Conservation (phyloP, 2,329 filamentous ascomycete species). For the Cladophialophora yegresii region DNA sequence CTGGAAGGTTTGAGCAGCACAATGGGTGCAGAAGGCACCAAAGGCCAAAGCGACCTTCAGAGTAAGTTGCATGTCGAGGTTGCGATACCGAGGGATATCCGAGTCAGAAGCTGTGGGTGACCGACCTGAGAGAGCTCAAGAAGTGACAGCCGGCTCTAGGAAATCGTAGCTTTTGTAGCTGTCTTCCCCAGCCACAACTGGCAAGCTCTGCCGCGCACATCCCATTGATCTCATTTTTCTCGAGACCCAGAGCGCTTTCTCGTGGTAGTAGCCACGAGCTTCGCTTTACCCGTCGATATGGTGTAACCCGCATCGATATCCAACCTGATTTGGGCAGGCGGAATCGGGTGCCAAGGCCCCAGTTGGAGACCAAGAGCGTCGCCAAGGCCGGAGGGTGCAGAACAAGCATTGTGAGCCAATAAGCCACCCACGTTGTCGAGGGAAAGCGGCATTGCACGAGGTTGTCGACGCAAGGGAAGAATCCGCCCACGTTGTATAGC, state of each 20-base stretch:
- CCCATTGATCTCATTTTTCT: background rate
- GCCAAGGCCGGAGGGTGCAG: constrained; percentile 11
- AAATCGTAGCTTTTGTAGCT: constrained; percentile 24
- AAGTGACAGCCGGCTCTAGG: constrained; percentile 1
- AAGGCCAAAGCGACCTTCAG: constrained; percentile 25
- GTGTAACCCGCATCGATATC: constrained; percentile 3
- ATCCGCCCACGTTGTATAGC: background rate
- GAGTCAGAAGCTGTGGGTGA: constrained; percentile 1
- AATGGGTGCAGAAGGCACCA: constrained; percentile 27
- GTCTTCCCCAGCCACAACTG: background rate
- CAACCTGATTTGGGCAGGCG: constrained; percentile 21
- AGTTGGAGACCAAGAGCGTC: background rate
- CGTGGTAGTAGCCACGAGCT: constrained; percentile 20
- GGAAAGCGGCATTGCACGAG: background rate
- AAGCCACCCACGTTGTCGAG: constrained; percentile 25
- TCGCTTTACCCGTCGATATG: constrained; percentile 7
- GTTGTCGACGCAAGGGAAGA: background rate
- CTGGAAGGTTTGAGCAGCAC: constrained; percentile 56
- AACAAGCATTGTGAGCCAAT: constrained; percentile 23
- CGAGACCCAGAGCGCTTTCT: background rate
- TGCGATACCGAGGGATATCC: background rate
- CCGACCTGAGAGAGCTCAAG: constrained; percentile 6
- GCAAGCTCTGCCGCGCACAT: constrained; percentile 4
- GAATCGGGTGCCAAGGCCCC: constrained; percentile 5
- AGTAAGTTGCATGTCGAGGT: constrained; percentile 22